Evolutionary conservation across 139 green algal species (phyloP).

Genomic region (Chlamydomonas asymmetrica): DNA sequence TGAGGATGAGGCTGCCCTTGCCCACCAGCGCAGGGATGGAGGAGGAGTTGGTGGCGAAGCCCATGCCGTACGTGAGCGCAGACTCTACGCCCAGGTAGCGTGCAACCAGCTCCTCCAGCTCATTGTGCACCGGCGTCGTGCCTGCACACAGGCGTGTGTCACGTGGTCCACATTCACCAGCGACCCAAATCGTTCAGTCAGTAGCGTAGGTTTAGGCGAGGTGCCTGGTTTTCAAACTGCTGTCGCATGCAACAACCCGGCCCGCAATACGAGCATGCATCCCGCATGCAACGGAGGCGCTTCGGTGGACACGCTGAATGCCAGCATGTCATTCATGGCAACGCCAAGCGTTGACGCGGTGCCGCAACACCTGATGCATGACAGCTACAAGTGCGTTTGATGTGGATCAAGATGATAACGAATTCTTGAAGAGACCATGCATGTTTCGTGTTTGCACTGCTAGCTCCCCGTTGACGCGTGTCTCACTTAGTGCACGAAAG

Average conservation of each 20-base stretch:
- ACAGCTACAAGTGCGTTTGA: no score
- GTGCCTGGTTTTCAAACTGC: not conserved
- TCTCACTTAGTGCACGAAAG: not conserved
- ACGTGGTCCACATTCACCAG: no score
- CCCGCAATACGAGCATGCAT: not conserved
- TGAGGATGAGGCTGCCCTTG: slow-evolving; percentile 88
- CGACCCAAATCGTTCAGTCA: no score
- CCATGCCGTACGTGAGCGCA: slow-evolving; percentile 95
- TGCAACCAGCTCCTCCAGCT: slow-evolving; percentile 87
- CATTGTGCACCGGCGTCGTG: slow-evolving; percentile 69
- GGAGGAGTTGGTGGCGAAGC: slow-evolving; percentile 96
- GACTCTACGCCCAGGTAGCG: slow-evolving; percentile 87
- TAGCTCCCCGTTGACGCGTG: not conserved
- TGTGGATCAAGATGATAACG: no score
- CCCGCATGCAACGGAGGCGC: no score
- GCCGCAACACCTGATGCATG: no score
- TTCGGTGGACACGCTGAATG: no score
- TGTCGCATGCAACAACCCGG: no score
- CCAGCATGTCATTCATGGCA: no score
- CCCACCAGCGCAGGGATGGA: slow-evolving; percentile 85
- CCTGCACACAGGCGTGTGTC: no score
- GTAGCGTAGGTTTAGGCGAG: not conserved
- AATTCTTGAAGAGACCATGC: no score
- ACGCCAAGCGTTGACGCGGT: no score
- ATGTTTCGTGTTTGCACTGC: not conserved